These are phyloP conservation scores for Vicia faba DNA, from an alignment of 306 rosid genomes.

Conservation along the genomic window DNA sequence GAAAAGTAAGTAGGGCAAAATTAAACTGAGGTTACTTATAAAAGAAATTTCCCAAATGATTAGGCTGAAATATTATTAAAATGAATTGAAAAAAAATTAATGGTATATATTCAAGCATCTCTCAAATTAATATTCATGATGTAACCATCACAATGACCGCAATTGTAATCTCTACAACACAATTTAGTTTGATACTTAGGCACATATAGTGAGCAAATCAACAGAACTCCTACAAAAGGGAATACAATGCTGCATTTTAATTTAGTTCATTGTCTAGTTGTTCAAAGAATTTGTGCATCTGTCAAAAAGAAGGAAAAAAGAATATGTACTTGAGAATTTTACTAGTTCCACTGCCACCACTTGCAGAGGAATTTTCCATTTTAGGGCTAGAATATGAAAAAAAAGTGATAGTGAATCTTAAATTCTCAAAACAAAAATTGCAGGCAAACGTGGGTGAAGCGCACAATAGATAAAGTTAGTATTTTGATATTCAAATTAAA, in stretches of 20 bases:
- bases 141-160: too few species aligned
- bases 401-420: neutral
- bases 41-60: too few species aligned
- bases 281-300: neutral
- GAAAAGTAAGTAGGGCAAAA: too few species aligned
- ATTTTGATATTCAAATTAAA: too few species aligned
- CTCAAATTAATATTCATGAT: too few species aligned
- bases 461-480: neutral
- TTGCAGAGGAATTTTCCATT: slow-evolving; percentile 1
- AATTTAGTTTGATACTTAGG: too few species aligned
- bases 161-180: too few species aligned
- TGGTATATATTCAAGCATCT: too few species aligned
- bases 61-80: too few species aligned
- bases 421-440: slow-evolving; percentile 3
- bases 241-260: neutral
- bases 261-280: neutral
- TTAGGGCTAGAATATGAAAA: neutral
- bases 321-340: neutral
- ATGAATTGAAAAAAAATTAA: too few species aligned
- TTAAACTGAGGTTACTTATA: too few species aligned
- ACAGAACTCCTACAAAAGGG: neutral
- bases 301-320: neutral
- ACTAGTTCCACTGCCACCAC: neutral
- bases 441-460: neutral
- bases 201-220: neutral